Evolutionary conservation across 352 stramenopile species (phyloP).

Genomic region (Phytophthora kernoviae): DNA sequence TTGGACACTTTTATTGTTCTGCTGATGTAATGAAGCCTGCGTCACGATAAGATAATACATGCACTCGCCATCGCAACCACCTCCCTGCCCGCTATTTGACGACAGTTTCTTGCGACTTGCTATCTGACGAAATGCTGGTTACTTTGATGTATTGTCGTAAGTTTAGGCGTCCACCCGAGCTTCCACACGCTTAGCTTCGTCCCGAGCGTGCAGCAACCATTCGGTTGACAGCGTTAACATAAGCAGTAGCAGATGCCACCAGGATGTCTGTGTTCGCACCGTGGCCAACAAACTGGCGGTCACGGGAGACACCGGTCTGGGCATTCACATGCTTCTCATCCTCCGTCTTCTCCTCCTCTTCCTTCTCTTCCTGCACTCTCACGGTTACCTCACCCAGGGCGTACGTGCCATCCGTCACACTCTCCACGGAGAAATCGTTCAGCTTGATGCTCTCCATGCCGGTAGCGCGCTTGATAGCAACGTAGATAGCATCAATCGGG

Average conservation of each 20-base stretch:
- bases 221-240: conserved; percentile 90
- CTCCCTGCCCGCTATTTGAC: conserved; percentile 1
- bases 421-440: conserved; percentile 89
- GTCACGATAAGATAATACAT: conserved; percentile 46
- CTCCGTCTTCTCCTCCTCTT: conserved; percentile 52
- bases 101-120: conserved; percentile 9
- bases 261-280: conserved; percentile 91
- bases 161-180: conserved; percentile 45
- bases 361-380: conserved; percentile 71
- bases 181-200: conserved; percentile 24
- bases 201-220: conserved; percentile 64
- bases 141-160: conserved; percentile 34
- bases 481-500: conserved; percentile 88
- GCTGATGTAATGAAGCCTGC: conserved; percentile 16
- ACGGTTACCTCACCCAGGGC: conserved; percentile 89
- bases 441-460: conserved; percentile 82
- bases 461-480: conserved; percentile 86
- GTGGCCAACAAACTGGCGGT: conserved; percentile 89
- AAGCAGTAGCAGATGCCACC: conserved; percentile 86
- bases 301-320: conserved; percentile 80
- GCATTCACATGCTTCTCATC: conserved; percentile 83
- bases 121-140: conserved; percentile 13
- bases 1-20: conserved; percentile 24
- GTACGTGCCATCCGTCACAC: conserved; percentile 87
- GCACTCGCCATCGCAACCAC: conserved; percentile 18